A percentile compares a stretch with the other conserved stretches of the same genome.
These are phyloP conservation scores for Kalanchoe fedtschenkoi DNA, from an alignment of 164 flowering plant genomes.

Conservation along the genomic window DNA sequence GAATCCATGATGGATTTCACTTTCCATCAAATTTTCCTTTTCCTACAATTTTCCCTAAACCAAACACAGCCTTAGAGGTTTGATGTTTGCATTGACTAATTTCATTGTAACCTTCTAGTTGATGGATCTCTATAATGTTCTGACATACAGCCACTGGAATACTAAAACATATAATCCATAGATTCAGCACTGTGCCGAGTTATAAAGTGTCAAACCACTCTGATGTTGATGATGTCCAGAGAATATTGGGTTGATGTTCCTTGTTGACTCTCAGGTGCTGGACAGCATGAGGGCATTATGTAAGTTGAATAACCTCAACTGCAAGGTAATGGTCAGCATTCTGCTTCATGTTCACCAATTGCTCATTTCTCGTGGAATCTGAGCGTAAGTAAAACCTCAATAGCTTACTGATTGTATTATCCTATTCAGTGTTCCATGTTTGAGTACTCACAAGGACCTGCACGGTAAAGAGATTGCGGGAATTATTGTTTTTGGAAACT, in stretches of 20 bases:
- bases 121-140: neutral
- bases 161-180: too few relatives aligned
- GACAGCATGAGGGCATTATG: constrained; percentile 61
- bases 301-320: constrained; percentile 50
- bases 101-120: neutral
- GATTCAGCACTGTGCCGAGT: neutral
- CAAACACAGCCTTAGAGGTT: neutral
- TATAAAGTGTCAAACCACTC: neutral
- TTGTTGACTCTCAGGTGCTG: constrained; percentile 49
- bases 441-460: too few relatives aligned
- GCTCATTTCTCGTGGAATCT: neutral
- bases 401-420: neutral
- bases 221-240: neutral
- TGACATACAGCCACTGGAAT: too few relatives aligned
- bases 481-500: too few relatives aligned
- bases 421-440: too few relatives aligned
- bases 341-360: neutral
- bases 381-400: neutral
- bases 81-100: too few relatives aligned
- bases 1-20: too few relatives aligned
- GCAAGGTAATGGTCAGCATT: constrained; percentile 33
- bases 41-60: too few relatives aligned
- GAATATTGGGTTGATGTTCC: neutral
- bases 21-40: too few relatives aligned
- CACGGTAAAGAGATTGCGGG: too few relatives aligned